Conservation (phyloP, 1,139 yeast genomes). For the Pichia sp. region DNA sequence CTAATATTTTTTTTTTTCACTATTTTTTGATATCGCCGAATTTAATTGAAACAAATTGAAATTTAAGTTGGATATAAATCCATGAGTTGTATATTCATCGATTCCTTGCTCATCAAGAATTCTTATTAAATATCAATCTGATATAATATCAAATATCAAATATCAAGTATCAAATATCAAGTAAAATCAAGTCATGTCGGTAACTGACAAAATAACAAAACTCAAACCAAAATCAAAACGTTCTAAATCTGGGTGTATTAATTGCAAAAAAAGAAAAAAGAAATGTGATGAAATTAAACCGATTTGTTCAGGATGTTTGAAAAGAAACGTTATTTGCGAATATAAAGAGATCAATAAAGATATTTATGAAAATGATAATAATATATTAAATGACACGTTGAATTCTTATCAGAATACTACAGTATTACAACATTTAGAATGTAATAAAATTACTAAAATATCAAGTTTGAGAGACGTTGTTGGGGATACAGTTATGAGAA, state of each 20-base stretch:
- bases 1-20: no score
- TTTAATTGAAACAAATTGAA: no score
- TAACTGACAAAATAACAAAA: not conserved
- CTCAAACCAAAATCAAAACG: slow-evolving; percentile 9
- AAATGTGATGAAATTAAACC: slow-evolving; percentile 29
- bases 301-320: slow-evolving; percentile 27
- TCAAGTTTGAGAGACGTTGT: slow-evolving; percentile 14
- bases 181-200: not conserved
- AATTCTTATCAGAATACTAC: not conserved
- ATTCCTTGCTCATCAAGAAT: no score
- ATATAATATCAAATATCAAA: no score
- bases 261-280: slow-evolving; percentile 25
- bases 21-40: no score
- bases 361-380: not conserved
- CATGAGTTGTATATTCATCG: no score
- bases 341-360: slow-evolving; percentile 9
- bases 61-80: no score
- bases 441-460: slow-evolving; percentile 14
- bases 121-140: no score
- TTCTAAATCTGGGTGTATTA: slow-evolving; percentile 23
- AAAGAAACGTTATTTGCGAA: slow-evolving; percentile 21
- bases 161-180: no score
- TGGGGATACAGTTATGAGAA: slow-evolving; percentile 19
- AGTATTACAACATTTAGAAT: not conserved
- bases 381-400: not conserved